phyloP scores from a whole-genome alignment of 768 basidiomycete species.

The Cyclocybe cylindracea region DNA sequence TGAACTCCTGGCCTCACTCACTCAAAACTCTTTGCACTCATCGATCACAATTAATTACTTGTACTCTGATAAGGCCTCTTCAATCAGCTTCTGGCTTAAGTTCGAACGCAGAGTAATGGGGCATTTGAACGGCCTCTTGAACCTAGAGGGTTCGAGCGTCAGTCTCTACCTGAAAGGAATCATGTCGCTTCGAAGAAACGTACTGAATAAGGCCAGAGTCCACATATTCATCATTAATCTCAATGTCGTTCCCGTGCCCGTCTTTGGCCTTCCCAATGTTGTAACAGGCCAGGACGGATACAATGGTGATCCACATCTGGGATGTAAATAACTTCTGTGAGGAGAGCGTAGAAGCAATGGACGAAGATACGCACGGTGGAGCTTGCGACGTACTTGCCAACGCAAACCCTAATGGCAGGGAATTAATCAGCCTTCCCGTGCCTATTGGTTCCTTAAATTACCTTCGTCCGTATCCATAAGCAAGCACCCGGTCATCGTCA shows the following conservation, averaged over 20 bases:
- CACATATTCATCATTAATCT: conserved; percentile 8
- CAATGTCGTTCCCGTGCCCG: conserved; percentile 9
- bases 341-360: neutral
- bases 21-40: too few species aligned
- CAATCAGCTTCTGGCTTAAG: too few species aligned
- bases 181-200: neutral
- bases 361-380: neutral
- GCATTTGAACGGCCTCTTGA: too few species aligned
- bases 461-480: conserved; percentile 12
- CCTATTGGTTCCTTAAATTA: neutral
- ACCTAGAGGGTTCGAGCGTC: too few species aligned
- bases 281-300: conserved; percentile 1
- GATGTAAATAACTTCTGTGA: neutral
- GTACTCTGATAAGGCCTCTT: too few species aligned
- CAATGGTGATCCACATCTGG: conserved; percentile 4
- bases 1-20: too few species aligned
- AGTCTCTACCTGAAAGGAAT: too few species aligned
- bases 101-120: too few species aligned
- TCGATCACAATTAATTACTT: too few species aligned
- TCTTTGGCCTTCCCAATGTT: conserved; percentile 2
- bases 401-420: conserved; percentile 10
- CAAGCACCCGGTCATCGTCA: neutral
- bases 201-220: neutral
- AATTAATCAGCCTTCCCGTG: neutral
- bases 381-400: conserved; percentile 13